Percentiles rank a stretch among this genome's conserved stretches.
Conservation (phyloP, 1,284 basidiomycete species). For the Meripilus lineatus region DNA sequence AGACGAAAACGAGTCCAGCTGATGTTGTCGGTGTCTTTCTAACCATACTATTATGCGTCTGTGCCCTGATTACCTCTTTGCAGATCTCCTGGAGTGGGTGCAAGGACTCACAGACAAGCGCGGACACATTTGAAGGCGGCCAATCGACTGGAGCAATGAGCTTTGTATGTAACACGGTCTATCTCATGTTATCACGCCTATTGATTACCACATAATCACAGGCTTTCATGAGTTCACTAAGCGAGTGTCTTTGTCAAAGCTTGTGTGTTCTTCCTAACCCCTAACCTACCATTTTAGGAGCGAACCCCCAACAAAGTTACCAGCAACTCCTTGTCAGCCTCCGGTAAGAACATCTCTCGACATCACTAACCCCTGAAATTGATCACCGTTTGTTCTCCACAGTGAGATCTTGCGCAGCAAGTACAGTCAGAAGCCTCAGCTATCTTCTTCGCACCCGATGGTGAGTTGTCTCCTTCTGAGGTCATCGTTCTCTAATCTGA, state of each 20-base stretch:
- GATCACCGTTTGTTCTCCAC: neutral
- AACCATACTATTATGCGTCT: constrained; percentile 34
- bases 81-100: constrained; percentile 84
- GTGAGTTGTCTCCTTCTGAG: constrained; percentile 37
- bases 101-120: constrained; percentile 90
- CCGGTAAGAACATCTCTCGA: constrained; percentile 34
- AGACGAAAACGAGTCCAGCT: constrained; percentile 77
- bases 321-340: constrained; percentile 73
- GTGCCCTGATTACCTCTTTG: constrained; percentile 15
- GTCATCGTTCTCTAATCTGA: too few species aligned
- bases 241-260: constrained; percentile 30
- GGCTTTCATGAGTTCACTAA: constrained; percentile 73
- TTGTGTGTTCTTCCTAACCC: constrained; percentile 1
- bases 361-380: neutral
- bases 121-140: constrained; percentile 84
- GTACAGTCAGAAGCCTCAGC: constrained; percentile 83
- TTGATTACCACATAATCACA: constrained; percentile 19
- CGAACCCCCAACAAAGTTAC: constrained; percentile 75
- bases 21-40: constrained; percentile 41
- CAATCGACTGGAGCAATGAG: constrained; percentile 87
- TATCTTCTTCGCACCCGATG: constrained; percentile 76
- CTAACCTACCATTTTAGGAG: constrained; percentile 29
- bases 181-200: neutral
- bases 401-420: constrained; percentile 55
- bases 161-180: constrained; percentile 46